Conservation (phyloP, 768 basidiomycete species). For the Boletus coccyginus region DNA sequence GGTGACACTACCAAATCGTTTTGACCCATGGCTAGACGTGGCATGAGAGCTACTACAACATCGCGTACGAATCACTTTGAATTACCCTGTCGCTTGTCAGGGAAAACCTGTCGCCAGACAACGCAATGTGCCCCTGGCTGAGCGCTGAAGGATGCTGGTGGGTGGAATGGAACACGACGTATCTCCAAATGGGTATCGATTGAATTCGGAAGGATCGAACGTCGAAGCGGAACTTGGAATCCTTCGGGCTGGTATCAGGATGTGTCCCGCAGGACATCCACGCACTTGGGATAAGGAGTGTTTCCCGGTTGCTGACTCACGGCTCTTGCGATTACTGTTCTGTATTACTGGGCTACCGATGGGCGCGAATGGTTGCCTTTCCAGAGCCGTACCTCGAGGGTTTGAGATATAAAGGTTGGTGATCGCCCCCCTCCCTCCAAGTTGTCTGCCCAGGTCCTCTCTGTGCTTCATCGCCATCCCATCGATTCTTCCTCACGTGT, state of each 20-base stretch:
- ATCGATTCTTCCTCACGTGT: neutral
- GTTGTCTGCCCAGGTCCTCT: too few species aligned
- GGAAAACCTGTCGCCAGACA: neutral
- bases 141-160: too few species aligned
- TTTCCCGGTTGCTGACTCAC: neutral
- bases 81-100: neutral
- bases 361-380: neutral
- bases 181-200: neutral
- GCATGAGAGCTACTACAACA: neutral
- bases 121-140: too few species aligned
- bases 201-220: neutral
- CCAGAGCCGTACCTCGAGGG: neutral
- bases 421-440: neutral
- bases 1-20: neutral
- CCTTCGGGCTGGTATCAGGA: neutral
- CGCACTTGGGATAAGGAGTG: neutral
- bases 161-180: too few species aligned
- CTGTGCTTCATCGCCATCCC: neutral
- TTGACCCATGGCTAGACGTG: neutral
- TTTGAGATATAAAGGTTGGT: conserved; percentile 3
- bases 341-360: neutral
- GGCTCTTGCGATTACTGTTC: neutral
- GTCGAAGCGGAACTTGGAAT: neutral
- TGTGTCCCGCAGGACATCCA: neutral
- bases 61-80: neutral